Base-by-base conservation (phyloP, 768 basidiomycete species). In the Kwoniella heveanensis region DNA sequence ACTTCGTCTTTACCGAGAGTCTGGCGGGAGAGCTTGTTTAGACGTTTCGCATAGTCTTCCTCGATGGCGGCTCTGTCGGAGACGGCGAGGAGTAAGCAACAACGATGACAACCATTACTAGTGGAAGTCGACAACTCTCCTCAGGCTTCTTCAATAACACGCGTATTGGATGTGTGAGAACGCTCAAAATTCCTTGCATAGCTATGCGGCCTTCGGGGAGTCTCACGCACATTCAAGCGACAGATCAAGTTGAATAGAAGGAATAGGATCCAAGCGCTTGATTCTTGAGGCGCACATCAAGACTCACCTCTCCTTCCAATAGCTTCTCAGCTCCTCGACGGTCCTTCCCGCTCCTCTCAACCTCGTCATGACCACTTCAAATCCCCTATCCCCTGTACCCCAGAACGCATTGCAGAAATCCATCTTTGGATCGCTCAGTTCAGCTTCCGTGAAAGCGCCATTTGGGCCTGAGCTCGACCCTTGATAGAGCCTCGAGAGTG, bases 351-450 rank as follows among this genome's bases (percentile, higher is more conserved):
- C 90, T 21, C 91, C 91, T 9, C 92, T 85, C 87, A 95, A 65
- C 65, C 92, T 85, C 30, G 92, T 88, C 77, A 91, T 90, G 30
- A 97, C 83, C 49, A 94, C 91, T 72, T 95, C 91, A 66, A 91
- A 92, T 17, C 93, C 93, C 39, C 85, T 88, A 83, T 96, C 92
- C 27, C 84, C 86, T 21, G 84, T 70, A 50, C 92, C 92, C 96
- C 96, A 98, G 82, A 98, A 98, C 1, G 92, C 86, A 81, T 98
- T 99, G 80, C 94, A 98, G 81, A 93, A 97, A 81, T 96, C 92
- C 72, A 87, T 80, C 46, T 70, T 69, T 15, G 70, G 70, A 65
- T 74, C 75, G 89, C 90, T 89, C 85, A 89, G 60, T 83, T 88
- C 53, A 86, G 95, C 62, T 89, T 90, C 84, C 86, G 85, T 74